phyloP scores from a whole-genome alignment of 2,329 filamentous ascomycete genomes.

The Calonectria fujianensis region DNA sequence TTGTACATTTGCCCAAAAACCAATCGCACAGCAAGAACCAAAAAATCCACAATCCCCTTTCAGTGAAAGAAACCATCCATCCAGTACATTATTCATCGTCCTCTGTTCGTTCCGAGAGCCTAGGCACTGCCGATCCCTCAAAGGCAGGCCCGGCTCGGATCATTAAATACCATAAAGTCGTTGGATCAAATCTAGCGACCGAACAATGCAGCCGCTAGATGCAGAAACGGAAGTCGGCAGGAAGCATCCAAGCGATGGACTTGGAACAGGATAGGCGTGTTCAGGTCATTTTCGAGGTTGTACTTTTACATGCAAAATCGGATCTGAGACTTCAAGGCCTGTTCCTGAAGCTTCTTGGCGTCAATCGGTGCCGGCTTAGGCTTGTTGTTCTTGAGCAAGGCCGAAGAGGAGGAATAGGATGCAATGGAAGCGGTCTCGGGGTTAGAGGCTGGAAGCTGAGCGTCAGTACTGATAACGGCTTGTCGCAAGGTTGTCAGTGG shows the following conservation, averaged over 20 bases:
- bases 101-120: too few relatives aligned
- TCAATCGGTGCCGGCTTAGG: slow-evolving; percentile 44
- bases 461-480: slow-evolving; percentile 30
- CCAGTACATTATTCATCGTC: background rate
- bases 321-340: slow-evolving; percentile 55
- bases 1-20: background rate
- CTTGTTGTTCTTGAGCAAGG: slow-evolving; percentile 50
- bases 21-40: background rate
- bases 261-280: background rate
- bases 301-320: slow-evolving; percentile 52
- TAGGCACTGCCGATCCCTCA: background rate
- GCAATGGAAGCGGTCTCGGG: slow-evolving; percentile 53
- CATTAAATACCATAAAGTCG: background rate
- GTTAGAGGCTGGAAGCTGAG: slow-evolving; percentile 39
- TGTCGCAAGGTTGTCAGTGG: background rate
- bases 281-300: background rate
- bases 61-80: background rate
- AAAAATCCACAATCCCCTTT: background rate
- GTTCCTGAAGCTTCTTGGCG: slow-evolving; percentile 53
- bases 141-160: background rate
- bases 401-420: slow-evolving; percentile 52
- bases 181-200: background rate
- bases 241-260: background rate
- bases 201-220: background rate
- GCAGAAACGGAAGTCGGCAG: background rate